Base-by-base conservation (phyloP, 345 rosid genomes). In the Geranium rotundifolium region DNA sequence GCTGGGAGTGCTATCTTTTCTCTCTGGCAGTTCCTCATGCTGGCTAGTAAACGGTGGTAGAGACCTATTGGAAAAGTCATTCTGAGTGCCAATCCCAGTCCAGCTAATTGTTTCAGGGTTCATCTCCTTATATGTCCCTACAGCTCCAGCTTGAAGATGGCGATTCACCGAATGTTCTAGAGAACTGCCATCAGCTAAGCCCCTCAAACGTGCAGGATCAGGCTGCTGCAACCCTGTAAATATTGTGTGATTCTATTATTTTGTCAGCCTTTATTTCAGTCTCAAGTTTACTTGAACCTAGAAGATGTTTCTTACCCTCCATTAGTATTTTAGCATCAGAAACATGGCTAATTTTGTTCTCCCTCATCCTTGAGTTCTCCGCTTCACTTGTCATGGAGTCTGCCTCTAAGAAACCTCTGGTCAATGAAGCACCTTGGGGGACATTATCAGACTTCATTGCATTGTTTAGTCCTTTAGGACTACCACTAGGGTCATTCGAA, bases 331-430 rank as follows among this genome's bases (percentile, higher is more conserved):
- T 69, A 59, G 65, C 69, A 27, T 78, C 75, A 65, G 77, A 60
- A 60, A 66, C 64, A 52, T 61, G 66, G 64, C 69, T 71, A 70
- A 54, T 74, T 70, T 65, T 83, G 17, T 75, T 84, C 69, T 69
- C 90, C 75, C 76, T 34, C 31, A 56, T 29, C 57, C 71, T 84
- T 61, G 76, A 62, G 34, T 76, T 80, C 54, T 69, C 87, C 19
- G 66, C 70, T 70, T 82, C 87, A 72, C 60, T 83, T 29, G 69
- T 65, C 5, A 67, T 59, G 60, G 69, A 70, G 65, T 85, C 84
- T 61, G 70, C 68, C 63, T 81, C 91, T 60, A 71, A 61, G 72
- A 75, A 71, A 74, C 76, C 78, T 76, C 86, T 84, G 8, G 77
- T 57, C 72, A 84, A 70, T 66, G 77, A 71, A 19, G 65, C 69